Evolutionary conservation across 352 stramenopile genomes (phyloP).

Genomic region (Phytophthora pisi): DNA sequence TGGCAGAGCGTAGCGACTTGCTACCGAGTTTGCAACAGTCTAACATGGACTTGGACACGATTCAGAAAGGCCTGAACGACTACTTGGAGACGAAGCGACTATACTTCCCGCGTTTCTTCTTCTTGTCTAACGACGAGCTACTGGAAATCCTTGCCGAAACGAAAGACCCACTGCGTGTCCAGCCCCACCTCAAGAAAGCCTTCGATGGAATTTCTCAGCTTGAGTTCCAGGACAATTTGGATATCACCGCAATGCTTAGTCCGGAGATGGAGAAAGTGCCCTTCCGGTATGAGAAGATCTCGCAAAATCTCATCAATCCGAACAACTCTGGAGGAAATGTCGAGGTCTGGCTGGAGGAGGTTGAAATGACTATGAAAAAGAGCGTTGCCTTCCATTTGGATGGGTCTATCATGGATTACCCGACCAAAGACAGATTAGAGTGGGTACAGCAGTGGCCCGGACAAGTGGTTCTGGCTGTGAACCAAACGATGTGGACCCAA

Average conservation of each 20-base stretch:
- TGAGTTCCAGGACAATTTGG: slow-evolving; percentile 92
- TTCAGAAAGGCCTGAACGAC: slow-evolving; percentile 94
- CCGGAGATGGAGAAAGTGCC: slow-evolving; percentile 88
- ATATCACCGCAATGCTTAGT: slow-evolving; percentile 93
- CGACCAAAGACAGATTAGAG: slow-evolving; percentile 84
- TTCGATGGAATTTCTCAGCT: slow-evolving; percentile 94
- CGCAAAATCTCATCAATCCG: slow-evolving; percentile 92
- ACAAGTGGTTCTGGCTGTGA: slow-evolving; percentile 92
- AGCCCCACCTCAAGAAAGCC: slow-evolving; percentile 94
- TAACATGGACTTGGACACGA: slow-evolving; percentile 93
- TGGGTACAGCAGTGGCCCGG: slow-evolving; percentile 95
- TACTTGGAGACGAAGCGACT: slow-evolving; percentile 92
- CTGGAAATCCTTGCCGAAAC: slow-evolving; percentile 93
- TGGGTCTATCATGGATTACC: slow-evolving; percentile 84
- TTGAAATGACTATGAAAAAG: slow-evolving; percentile 89
- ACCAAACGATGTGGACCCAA: slow-evolving; percentile 92
- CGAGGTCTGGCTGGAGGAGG: slow-evolving; percentile 88
- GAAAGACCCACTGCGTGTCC: slow-evolving; percentile 94
- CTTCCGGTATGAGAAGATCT: slow-evolving; percentile 89
- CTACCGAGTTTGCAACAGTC: slow-evolving; percentile 87
- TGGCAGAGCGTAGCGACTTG: slow-evolving; percentile 80
- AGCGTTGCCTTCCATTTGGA: slow-evolving; percentile 85
- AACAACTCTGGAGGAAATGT: slow-evolving; percentile 95
- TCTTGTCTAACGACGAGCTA: slow-evolving; percentile 93
- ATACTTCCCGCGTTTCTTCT: slow-evolving; percentile 93